Base-by-base conservation (phyloP, 2,329 filamentous ascomycete species). In the Alternaria burnsii region DNA sequence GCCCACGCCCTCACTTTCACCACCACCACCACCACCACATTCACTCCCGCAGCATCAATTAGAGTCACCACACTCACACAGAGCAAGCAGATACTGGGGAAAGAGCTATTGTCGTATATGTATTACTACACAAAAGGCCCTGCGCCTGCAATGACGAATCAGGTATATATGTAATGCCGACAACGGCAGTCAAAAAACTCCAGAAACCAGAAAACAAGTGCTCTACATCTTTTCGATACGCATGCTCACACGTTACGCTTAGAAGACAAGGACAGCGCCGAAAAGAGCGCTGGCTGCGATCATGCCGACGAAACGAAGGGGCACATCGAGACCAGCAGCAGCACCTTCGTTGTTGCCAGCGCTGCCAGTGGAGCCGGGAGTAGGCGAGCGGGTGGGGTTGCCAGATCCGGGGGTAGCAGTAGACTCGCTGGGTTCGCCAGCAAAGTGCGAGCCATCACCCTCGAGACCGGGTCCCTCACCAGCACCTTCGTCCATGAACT, bases 401-500 rank as follows among this genome's bases (percentile, higher is more conserved):
- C 73, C 73, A 51, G 72, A 73, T 26, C 73, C 75, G 22, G 73
- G 61, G 3, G 66, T 69, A 22, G 73, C 75, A 34, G 70, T 73
- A 1, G 66, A 65, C 51, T 68, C 66, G 61, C 71, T 75, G 20
- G 72, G 34, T 60, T 72, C 66, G 16, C 74, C 74, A 40, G 71
- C 67, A 44, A 74, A 76, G 63, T 78, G 76, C 9, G 70, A 73
- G 11, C 73, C 87, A 61, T 78, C 61, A 41, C 87, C 87, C 5
- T 61, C 59, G 63, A 89, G 85, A 71, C 87, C 87, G 20, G 80
- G 79, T 5, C 83, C 87, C 30, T 78, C 80, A 43, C 88, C 87
- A 51, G 87, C 86, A 66, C 87, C 87, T 1, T 82, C 69, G 44
- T 78, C 81, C 82, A 89, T 76, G 80, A 82, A 89, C 72, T 83